A percentile compares a stretch with the other conserved stretches of the same genome.
Evolutionary conservation across 176 grass and related monocot genomes (phyloP).

Genomic region (Microstegium vimineum): DNA sequence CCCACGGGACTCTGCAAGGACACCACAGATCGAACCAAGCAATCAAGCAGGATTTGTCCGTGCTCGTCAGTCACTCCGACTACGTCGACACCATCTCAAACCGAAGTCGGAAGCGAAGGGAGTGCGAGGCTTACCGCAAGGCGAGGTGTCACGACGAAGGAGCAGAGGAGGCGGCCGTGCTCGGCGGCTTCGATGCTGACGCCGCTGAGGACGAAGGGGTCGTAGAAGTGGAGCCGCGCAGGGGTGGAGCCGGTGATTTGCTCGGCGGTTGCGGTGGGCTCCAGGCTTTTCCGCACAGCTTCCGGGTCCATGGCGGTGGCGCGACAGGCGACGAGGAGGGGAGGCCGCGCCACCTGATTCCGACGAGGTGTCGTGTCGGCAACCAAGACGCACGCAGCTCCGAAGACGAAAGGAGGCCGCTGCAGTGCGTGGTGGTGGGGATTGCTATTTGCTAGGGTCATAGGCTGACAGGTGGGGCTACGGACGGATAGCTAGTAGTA

Average conservation of each 20-base stretch:
- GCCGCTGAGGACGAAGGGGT: constrained; percentile 49
- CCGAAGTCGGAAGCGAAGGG: background rate
- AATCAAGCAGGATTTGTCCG: background rate
- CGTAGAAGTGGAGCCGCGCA: constrained; percentile 31
- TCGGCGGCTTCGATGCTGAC: constrained; percentile 46
- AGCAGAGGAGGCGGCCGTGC: constrained; percentile 72
- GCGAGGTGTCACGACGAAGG: constrained; percentile 56
- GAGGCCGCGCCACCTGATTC: background rate
- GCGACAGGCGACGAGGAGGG: background rate
- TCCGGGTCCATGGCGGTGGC: constrained; percentile 48
- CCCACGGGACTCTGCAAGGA: constrained; percentile 44
- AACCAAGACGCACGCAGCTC: background rate
- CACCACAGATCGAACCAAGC: background rate
- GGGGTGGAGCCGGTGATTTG: constrained; percentile 24
- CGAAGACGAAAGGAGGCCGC: background rate
- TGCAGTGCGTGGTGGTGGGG: background rate
- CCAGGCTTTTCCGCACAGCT: constrained; percentile 47
- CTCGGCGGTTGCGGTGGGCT: constrained; percentile 11
- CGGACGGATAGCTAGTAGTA: too few relatives aligned
- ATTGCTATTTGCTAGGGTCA: background rate
- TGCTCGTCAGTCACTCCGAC: background rate
- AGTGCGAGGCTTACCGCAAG: constrained; percentile 31
- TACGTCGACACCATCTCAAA: constrained; percentile 6
- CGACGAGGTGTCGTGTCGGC: background rate
- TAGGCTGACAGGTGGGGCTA: background rate